These are phyloP conservation scores for Colletotrichum navitas DNA, from an alignment of 2,329 filamentous ascomycete species.

Conservation along the genomic window DNA sequence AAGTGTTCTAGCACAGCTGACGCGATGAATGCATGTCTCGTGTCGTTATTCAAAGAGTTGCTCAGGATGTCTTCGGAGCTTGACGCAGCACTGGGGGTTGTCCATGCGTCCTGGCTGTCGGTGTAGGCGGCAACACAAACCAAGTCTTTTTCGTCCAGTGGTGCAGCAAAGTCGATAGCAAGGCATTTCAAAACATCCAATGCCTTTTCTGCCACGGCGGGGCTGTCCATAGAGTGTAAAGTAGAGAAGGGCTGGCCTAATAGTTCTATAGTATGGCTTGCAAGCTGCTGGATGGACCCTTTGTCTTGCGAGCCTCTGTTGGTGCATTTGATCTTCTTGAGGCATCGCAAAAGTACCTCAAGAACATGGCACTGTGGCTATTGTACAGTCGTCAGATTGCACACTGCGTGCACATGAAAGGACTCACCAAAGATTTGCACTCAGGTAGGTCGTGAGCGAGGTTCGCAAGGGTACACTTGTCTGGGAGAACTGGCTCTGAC, in stretches of 20 bases:
- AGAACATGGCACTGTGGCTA: constrained; percentile 12
- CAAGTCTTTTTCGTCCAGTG: constrained; percentile 45
- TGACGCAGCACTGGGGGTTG: constrained; percentile 49
- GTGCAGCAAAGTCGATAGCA: constrained; percentile 1
- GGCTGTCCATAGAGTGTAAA: neutral
- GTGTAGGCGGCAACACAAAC: constrained; percentile 51
- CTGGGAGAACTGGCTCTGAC: neutral
- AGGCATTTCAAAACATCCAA: constrained; percentile 16
- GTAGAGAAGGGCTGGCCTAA: neutral
- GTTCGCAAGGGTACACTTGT: constrained; percentile 12
- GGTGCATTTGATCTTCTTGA: constrained; percentile 2
- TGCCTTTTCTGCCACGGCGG: constrained; percentile 1
- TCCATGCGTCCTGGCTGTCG: constrained; percentile 54
- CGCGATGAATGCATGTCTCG: constrained; percentile 58
- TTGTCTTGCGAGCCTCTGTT: constrained; percentile 10
- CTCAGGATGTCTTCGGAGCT: constrained; percentile 52
- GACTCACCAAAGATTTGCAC: constrained; percentile 13
- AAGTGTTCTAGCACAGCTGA: constrained; percentile 71
- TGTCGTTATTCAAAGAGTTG: constrained; percentile 43
- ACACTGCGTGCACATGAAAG: neutral
- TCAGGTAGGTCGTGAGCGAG: constrained; percentile 10
- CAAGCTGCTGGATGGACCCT: constrained; percentile 7
- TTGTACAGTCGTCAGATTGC: neutral
- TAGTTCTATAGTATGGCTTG: neutral
- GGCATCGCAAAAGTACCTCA: constrained; percentile 17